Percentiles rank a stretch among this genome's conserved stretches.
phyloP scores from a whole-genome alignment of 2,329 filamentous ascomycete genomes.

The Diaporthe helianthi region DNA sequence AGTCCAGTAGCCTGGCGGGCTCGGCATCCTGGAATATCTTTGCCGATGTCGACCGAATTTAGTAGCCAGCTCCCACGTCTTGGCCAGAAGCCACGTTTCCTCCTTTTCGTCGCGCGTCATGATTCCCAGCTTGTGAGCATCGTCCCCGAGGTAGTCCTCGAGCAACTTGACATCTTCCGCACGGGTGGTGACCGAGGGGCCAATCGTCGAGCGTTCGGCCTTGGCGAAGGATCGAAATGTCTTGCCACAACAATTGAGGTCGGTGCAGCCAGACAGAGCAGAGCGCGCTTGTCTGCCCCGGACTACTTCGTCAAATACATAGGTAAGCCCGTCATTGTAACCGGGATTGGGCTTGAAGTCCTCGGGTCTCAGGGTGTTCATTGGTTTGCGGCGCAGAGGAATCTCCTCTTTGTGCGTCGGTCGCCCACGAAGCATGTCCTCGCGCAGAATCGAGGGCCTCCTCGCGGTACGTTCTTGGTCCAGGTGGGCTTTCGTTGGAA shows the following conservation, averaged over 20 bases:
- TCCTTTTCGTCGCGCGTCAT: slow-evolving; percentile 69
- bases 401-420: slow-evolving; percentile 10
- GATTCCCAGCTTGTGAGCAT: slow-evolving; percentile 62
- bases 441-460: slow-evolving; percentile 32
- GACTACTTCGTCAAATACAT: slow-evolving; percentile 78
- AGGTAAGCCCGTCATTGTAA: slow-evolving; percentile 73
- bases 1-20: slow-evolving; percentile 90
- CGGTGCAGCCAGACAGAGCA: slow-evolving; percentile 76
- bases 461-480: slow-evolving; percentile 20
- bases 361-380: slow-evolving; percentile 64
- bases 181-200: slow-evolving; percentile 43
- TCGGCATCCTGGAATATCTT: slow-evolving; percentile 71
- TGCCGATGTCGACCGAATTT: slow-evolving; percentile 80
- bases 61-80: slow-evolving; percentile 75
- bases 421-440: slow-evolving; percentile 32
- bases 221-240: slow-evolving; percentile 72
- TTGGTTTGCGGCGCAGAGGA: slow-evolving; percentile 62
- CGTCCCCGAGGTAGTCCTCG: slow-evolving; percentile 64
- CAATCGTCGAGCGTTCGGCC: slow-evolving; percentile 52
- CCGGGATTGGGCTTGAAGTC: slow-evolving; percentile 86
- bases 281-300: slow-evolving; percentile 73
- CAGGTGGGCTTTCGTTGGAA: neutral
- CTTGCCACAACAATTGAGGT: slow-evolving; percentile 77
- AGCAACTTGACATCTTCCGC: slow-evolving; percentile 57
- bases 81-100: slow-evolving; percentile 76